Base-by-base conservation (phyloP, 306 rosid genomes). In the Alnus rubra region DNA sequence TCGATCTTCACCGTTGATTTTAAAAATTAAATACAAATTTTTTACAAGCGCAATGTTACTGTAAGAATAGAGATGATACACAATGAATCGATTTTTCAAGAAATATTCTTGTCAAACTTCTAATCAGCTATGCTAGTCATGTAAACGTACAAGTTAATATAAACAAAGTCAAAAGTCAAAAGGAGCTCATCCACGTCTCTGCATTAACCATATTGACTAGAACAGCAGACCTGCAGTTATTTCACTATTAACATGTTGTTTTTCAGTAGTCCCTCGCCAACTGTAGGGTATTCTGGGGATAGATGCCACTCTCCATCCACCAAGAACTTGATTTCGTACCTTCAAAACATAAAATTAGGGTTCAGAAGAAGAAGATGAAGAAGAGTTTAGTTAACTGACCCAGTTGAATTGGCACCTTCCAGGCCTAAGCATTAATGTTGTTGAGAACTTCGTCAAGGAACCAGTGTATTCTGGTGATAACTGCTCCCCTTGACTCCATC, bases 401-500 rank as follows among this genome's bases (percentile, higher is more conserved):
- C 52, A 72, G 58, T 52, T 53, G 51, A 74, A 13, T 33, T 3
- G 63, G 28, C 86, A 92, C 97, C 97, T 95, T 84, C 99, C 97
- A 11, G 97, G 97, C 74, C 94, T 86, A 19, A 95, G 93, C 92
- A 83, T 56, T 75, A 95, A 76, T 74, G 88, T 90, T 75, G 99
- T 83, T 15, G 98, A 95, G 88, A 95, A 95, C 59, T 83, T 88
- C 23, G 97, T 86, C 79, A 69, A 91, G 73, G 92, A 90, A 82
- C 92, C 94, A 31, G 87, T 83, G 74, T 95, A 93, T 76, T 95
- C 97, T 3, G 97, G 88, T 19, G 99, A 95, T 73, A 95, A 86
- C 64, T 88, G 84, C 86, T 95, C 98, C 64, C 99, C 99, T 79
- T 90, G 93, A 82, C 97, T 95, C 99, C 98, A 93, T 30, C 99